Percentiles rank a stretch among this genome's conserved stretches.
Evolutionary conservation across 768 basidiomycete species (phyloP).

Genomic region (Tylopilus rubrobrunneus): DNA sequence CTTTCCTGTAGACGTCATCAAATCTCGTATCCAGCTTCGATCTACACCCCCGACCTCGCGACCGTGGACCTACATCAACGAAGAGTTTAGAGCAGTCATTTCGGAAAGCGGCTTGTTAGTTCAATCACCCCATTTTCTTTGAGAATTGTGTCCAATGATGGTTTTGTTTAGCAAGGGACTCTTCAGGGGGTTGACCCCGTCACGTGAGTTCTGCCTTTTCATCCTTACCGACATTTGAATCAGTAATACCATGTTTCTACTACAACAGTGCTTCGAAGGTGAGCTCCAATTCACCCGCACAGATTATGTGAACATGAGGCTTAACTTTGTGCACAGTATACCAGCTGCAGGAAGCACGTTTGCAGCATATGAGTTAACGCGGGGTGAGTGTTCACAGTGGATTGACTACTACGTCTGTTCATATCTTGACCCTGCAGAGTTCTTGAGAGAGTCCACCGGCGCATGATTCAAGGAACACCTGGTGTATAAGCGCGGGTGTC

Average conservation of each 20-base stretch:
- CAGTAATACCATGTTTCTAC: neutral
- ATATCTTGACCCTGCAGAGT: conserved; percentile 8
- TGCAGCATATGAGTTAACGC: conserved; percentile 79
- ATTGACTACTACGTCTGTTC: neutral
- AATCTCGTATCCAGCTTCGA: conserved; percentile 85
- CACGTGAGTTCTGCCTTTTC: conserved; percentile 43
- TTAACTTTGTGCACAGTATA: conserved; percentile 46
- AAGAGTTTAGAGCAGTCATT: conserved; percentile 65
- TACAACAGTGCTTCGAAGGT: conserved; percentile 61
- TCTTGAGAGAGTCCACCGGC: conserved; percentile 24
- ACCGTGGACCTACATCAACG: conserved; percentile 71
- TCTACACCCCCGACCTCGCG: conserved; percentile 67
- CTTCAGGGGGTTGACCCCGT: conserved; percentile 73
- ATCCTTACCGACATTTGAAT: neutral
- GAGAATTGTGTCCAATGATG: neutral
- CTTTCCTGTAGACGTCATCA: conserved; percentile 69
- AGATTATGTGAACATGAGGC: neutral
- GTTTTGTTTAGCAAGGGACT: conserved; percentile 44
- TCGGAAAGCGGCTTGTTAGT: conserved; percentile 72
- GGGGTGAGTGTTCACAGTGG: conserved; percentile 43
- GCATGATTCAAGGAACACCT: conserved; percentile 1
- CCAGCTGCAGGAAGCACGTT: conserved; percentile 92
- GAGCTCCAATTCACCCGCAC: neutral
- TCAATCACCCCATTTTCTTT: neutral
- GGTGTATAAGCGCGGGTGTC: neutral